Conservation (phyloP, 2,329 filamentous ascomycete genomes). For the Cladosporium sp. region DNA sequence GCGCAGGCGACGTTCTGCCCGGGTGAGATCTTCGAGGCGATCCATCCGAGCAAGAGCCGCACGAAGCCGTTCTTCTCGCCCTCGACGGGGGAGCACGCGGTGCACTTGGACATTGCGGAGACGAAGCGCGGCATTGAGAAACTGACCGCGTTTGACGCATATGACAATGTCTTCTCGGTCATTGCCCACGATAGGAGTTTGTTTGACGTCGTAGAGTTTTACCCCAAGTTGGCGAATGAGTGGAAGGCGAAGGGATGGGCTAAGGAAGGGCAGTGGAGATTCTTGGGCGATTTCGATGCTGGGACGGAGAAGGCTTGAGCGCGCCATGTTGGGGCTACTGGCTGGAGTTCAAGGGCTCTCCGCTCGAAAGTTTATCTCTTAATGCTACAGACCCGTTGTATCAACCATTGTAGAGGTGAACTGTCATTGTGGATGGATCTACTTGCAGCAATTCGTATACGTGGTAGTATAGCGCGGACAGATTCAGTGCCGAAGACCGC, state of each 20-base stretch:
- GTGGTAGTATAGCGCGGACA: too few relatives aligned
- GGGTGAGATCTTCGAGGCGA: constrained; percentile 42
- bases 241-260: constrained; percentile 52
- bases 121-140: constrained; percentile 48
- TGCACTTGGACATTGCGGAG: constrained; percentile 35
- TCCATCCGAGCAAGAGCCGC: constrained; percentile 38
- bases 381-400: too few relatives aligned
- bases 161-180: constrained; percentile 48
- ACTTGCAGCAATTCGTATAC: too few relatives aligned
- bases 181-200: constrained; percentile 53
- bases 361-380: too few relatives aligned
- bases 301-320: neutral
- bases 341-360: too few relatives aligned
- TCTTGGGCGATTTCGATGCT: constrained; percentile 50
- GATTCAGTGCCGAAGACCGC: too few relatives aligned
- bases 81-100: constrained; percentile 24
- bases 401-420: too few relatives aligned
- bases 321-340: neutral
- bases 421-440: too few relatives aligned
- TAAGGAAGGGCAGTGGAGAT: constrained; percentile 51
- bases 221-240: constrained; percentile 51
- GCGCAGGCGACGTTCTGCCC: constrained; percentile 39
- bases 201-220: constrained; percentile 51
- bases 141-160: constrained; percentile 50
- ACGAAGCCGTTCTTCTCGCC: constrained; percentile 36